phyloP scores from a whole-genome alignment of 2,329 filamentous ascomycete species.

The Coniella vitis region DNA sequence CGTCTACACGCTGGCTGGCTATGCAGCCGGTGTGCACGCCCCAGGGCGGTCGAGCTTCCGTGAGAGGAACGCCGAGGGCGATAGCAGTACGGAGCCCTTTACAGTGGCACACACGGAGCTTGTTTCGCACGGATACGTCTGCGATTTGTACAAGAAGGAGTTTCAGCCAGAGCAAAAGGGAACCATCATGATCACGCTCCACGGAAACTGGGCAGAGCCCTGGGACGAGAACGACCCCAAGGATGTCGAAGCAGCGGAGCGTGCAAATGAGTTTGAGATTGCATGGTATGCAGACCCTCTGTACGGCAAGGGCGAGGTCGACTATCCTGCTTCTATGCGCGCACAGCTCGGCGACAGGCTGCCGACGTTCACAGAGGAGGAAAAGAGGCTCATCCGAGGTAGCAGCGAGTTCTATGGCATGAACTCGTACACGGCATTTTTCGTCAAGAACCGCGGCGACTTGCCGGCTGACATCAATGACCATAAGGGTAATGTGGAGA shows the following conservation, averaged over 20 bases:
- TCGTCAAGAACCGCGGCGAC: conserved; percentile 26
- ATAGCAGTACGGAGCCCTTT: conserved; percentile 29
- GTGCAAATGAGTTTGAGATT: conserved; percentile 35
- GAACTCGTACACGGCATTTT: conserved; percentile 37
- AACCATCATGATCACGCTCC: conserved; percentile 33
- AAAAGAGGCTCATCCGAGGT: conserved; percentile 30
- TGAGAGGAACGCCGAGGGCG: conserved; percentile 25
- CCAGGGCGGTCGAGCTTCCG: conserved; percentile 25
- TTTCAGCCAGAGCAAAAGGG: conserved; percentile 31
- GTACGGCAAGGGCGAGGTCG: conserved; percentile 30
- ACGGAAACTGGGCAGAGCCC: conserved; percentile 36
- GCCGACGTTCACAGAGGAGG: conserved; percentile 31
- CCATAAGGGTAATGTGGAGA: conserved; percentile 32
- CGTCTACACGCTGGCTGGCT: conserved; percentile 28
- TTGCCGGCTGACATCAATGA: conserved; percentile 31
- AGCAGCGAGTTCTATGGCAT: conserved; percentile 35
- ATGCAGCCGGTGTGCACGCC: conserved; percentile 29
- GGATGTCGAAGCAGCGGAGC: conserved; percentile 31
- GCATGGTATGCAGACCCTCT: conserved; percentile 35
- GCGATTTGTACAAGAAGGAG: conserved; percentile 32
- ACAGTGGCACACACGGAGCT: conserved; percentile 33
- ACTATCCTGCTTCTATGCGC: conserved; percentile 34
- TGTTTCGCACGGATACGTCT: conserved; percentile 30
- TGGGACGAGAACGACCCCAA: conserved; percentile 29
- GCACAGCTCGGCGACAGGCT: conserved; percentile 31